Evolutionary conservation across 805 yeast species (phyloP).

Genomic region (Sungouiella blattae): DNA sequence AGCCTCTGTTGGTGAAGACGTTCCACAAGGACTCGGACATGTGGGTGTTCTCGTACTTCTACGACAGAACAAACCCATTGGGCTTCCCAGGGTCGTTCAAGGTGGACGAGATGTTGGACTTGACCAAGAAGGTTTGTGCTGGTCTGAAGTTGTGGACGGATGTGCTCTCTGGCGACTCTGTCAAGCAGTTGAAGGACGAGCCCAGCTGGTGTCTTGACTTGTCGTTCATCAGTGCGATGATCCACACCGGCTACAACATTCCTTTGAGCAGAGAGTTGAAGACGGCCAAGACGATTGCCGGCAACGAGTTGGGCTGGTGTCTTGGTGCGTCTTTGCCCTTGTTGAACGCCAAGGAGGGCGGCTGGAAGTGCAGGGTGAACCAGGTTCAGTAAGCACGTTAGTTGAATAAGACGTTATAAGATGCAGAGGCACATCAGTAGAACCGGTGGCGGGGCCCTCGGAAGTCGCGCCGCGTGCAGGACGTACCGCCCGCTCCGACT

Average conservation of each 20-base stretch:
- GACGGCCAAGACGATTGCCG: constrained; percentile 85
- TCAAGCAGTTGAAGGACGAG: constrained; percentile 64
- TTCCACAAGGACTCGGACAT: constrained; percentile 73
- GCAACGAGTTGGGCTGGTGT: constrained; percentile 97
- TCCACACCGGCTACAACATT: constrained; percentile 96
- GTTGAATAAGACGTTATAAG: no score
- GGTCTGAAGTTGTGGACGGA: constrained; percentile 78
- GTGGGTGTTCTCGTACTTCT: constrained; percentile 90
- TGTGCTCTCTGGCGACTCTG: constrained; percentile 62
- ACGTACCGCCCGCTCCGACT: no score
- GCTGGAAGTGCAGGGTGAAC: constrained; percentile 65
- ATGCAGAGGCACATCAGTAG: no score
- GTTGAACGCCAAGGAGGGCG: constrained; percentile 55
- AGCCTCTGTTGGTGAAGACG: constrained; percentile 81
- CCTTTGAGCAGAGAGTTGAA: constrained; percentile 85
- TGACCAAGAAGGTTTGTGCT: constrained; percentile 80
- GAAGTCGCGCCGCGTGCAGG: no score
- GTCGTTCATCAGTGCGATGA: constrained; percentile 81
- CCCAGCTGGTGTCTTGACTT: constrained; percentile 95
- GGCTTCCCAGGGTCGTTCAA: constrained; percentile 94
- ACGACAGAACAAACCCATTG: constrained; percentile 88
- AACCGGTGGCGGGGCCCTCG: no score
- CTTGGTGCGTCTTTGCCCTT: constrained; percentile 95
- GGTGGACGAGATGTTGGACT: constrained; percentile 73
- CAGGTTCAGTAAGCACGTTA: no score